Conservation (phyloP, 805 yeast species). For the Ogataea ganodermae region DNA sequence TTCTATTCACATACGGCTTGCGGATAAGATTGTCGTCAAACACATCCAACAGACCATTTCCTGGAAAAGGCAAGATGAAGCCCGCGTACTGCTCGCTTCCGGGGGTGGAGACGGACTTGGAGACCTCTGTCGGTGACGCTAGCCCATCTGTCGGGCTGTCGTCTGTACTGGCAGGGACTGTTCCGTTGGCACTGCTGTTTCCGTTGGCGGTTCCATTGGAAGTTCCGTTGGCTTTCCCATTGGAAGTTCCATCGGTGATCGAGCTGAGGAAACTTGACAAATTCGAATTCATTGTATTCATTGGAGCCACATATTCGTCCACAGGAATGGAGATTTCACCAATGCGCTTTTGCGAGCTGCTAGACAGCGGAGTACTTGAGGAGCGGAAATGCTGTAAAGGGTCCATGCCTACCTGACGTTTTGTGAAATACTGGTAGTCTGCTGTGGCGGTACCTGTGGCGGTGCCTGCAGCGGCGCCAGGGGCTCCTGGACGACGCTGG, state of each 20-base stretch:
- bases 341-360: conserved; percentile 22
- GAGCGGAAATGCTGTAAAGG: conserved; percentile 33
- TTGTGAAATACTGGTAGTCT: conserved; percentile 24
- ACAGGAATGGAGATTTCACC: conserved; percentile 38
- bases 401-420: conserved; percentile 35
- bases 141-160: conserved; percentile 8
- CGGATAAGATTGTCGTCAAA: conserved; percentile 24
- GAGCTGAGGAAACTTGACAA: conserved; percentile 31
- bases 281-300: conserved; percentile 38
- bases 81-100: conserved; percentile 21
- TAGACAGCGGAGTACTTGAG: conserved; percentile 15
- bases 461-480: background rate
- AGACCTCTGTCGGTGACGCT: background rate
- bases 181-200: background rate
- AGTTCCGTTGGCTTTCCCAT: background rate
- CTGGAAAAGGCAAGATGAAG: conserved; percentile 28
- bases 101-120: background rate
- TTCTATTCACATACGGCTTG: conserved; percentile 13
- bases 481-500: background rate
- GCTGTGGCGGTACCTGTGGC: background rate
- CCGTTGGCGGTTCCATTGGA: background rate
- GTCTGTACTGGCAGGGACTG: background rate
- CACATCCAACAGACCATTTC: conserved; percentile 35
- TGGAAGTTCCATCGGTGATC: background rate
- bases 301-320: conserved; percentile 40